Base-by-base conservation (phyloP, 129 eudicot genomes). In the Artemisia tridentata region DNA sequence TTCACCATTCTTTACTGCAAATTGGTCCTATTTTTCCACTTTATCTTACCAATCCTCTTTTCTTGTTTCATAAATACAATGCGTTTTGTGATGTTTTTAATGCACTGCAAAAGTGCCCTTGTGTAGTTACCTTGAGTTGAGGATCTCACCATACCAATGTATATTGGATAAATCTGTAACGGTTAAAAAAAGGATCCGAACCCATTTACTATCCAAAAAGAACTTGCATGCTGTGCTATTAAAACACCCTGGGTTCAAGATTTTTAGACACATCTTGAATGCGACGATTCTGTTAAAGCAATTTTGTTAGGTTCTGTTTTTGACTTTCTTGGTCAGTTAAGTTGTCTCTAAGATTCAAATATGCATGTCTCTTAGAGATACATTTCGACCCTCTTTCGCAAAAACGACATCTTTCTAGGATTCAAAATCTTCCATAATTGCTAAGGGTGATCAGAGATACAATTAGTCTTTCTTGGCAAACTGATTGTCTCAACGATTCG, bases 1-100 rank as follows among this genome's bases (percentile, higher is more conserved):
- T 51, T 67, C 88, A 73, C 60, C 85, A 76, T 74, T 81, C 53
- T 47, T 64, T 72, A 31, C 76, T 58, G 68, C 63, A 82, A 74
- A 74, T 11, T 74, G 82, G 78, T 69, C 69, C 78, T 68, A 53
- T 58, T 74, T 74, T 60, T 46, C 83, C 50, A 71, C 79, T 77
- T 58, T 71, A 55, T 72, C 23, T 21, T 21, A 54, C 76, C 79
- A 74, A 70, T 78, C 52, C 47, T 71, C 60, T 66, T 59, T 78
- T 49, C 56, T 55, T 67, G 65, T 59, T 60, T 58, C 68, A 72
- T 82, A 81, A 56, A 68, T 78, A 74, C 68, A 51, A 58, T 18
- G 69, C 83, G 74, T 70, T 74, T 70, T 65, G 63, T 71, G 52
- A 65, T 71, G 74, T 7, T 55, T 62, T 73, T 54, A 67, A 67